phyloP scores from a whole-genome alignment of 2,329 filamentous ascomycete species.

The Colletotrichum sp. region DNA sequence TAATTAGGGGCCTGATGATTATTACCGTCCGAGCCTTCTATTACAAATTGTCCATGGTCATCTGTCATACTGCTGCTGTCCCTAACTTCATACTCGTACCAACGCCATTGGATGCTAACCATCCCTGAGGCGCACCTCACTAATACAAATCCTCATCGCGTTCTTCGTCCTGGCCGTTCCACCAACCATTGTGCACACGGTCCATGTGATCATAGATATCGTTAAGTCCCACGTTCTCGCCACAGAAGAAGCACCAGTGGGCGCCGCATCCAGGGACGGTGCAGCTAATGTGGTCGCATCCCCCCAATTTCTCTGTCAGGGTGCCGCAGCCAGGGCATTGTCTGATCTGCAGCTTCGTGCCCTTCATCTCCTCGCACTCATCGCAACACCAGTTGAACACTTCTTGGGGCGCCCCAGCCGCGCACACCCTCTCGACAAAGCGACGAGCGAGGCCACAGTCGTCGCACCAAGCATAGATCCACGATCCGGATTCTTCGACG shows the following conservation, averaged over 20 bases:
- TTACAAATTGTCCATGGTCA: no score
- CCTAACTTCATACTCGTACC: no score
- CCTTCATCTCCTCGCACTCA: slow-evolving; percentile 32
- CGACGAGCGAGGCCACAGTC: slow-evolving; percentile 45
- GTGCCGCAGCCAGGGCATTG: slow-evolving; percentile 41
- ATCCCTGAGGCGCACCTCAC: no score
- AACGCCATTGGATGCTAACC: no score
- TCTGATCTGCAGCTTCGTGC: slow-evolving; percentile 22
- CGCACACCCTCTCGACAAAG: slow-evolving; percentile 49
- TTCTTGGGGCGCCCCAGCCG: slow-evolving; percentile 40
- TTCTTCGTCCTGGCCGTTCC: slow-evolving; percentile 21
- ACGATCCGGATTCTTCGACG: slow-evolving; percentile 42
- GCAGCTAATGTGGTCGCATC: slow-evolving; percentile 46
- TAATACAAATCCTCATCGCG: background rate
- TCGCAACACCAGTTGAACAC: slow-evolving; percentile 46
- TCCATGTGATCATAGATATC: slow-evolving; percentile 44
- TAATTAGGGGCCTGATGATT: no score
- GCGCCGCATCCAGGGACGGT: slow-evolving; percentile 29
- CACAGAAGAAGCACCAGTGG: slow-evolving; percentile 48
- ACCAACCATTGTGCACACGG: slow-evolving; percentile 35
- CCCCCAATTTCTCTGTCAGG: slow-evolving; percentile 38
- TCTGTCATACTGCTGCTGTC: no score
- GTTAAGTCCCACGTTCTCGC: slow-evolving; percentile 25
- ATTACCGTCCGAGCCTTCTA: background rate
- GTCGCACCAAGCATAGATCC: slow-evolving; percentile 55